Base-by-base conservation (phyloP, 495 filamentous ascomycete species). In the Rhypophila decipiens region DNA sequence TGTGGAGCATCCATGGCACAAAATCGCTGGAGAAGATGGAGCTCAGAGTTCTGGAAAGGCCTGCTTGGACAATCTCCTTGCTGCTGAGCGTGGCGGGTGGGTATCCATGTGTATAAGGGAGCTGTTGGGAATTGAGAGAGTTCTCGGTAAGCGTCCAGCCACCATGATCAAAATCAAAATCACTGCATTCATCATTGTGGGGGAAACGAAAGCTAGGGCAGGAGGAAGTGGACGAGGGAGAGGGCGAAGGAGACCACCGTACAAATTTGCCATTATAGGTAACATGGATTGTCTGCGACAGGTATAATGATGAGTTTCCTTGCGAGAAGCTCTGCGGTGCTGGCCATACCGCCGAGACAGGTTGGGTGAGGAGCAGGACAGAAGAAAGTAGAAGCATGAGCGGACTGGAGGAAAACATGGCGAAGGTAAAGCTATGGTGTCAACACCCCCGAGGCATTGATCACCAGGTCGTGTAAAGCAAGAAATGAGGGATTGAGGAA, bases 1-100 rank as follows among this genome's bases (percentile, higher is more conserved):
- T 71, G 51, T 85, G 72, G 47, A 90, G 78, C 67, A 82, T 87
- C 86, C 87, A 91, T 3, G 87, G 87, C 11, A 86, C 73, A 37
- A 87, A 79, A 49, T 75, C 76, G 50, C 79, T 64, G 20, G 68
- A 61, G 60, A 88, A 81, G 23, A 88, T 74, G 38, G 67, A 73
- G 18, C 65, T 51, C 24, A 74, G 45, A 4, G 69, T 60, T 27
- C 76, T 65, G 27, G 67, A 63, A 17, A 78, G 55, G n/a, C 63
- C 74, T 43, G 63, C 69, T 46, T 70, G 66, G 24, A 80, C 69
- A 38, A 79, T 67, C 20, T 75, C 67, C 47, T 61, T 66, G 61
- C 69, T 75, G 51, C 50, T 63, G 42, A 71, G 58, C 15, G 52
- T 54, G 13, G 51, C 24, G 19, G 72, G 61, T 12, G 53, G 50